A percentile compares a stretch with the other conserved stretches of the same genome.
phyloP scores from a whole-genome alignment of 2,329 filamentous ascomycete genomes.

The Penicillium griseofulvum region DNA sequence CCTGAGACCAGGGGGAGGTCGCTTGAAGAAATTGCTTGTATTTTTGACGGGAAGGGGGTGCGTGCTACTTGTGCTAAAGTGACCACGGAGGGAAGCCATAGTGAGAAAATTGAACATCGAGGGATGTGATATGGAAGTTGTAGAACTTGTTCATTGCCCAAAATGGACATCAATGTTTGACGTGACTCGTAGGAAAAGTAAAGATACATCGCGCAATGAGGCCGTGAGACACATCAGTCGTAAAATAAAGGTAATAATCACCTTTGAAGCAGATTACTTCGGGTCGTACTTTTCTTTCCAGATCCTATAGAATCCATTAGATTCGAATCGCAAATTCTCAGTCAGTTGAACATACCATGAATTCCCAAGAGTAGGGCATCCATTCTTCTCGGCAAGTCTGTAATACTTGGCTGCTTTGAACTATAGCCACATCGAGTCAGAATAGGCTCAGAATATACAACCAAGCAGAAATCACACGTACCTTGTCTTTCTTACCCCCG shows the following conservation, averaged over 20 bases:
- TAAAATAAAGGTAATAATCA: background rate
- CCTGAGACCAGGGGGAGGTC: slow-evolving; percentile 3
- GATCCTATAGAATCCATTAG: slow-evolving; percentile 62
- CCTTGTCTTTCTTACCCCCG: slow-evolving; percentile 97
- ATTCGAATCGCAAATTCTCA: slow-evolving; percentile 14
- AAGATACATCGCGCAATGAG: background rate
- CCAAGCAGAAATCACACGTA: slow-evolving; percentile 50
- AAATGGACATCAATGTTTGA: background rate
- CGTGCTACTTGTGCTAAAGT: background rate
- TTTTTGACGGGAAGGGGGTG: background rate
- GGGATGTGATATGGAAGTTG: too few species aligned
- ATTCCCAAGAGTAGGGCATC: slow-evolving; percentile 88
- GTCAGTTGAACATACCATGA: slow-evolving; percentile 69
- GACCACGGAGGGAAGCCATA: background rate
- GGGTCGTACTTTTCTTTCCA: slow-evolving; percentile 94
- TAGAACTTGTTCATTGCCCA: background rate
- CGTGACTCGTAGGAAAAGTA: background rate
- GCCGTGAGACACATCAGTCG: background rate
- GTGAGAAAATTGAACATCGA: background rate
- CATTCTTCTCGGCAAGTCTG: slow-evolving; percentile 82
- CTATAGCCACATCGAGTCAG: slow-evolving; percentile 20
- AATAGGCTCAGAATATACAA: slow-evolving; percentile 3
- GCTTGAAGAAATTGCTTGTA: slow-evolving; percentile 1
- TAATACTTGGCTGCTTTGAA: slow-evolving; percentile 78
- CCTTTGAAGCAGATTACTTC: background rate